phyloP scores from a whole-genome alignment of 345 rosid species.

The Syzygium oleosum region DNA sequence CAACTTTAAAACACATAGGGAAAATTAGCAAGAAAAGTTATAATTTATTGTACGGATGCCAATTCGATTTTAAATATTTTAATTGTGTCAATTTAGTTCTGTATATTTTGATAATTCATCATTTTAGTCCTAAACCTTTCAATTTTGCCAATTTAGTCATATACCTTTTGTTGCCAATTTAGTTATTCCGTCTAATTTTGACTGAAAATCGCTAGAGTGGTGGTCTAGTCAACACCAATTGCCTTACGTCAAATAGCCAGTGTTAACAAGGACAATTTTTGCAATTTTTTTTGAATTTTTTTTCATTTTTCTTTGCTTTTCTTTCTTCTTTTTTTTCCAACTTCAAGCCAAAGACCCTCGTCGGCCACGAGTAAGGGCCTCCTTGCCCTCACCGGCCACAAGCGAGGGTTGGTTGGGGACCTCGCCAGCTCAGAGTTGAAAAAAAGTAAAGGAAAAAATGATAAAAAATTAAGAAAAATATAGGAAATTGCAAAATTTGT shows the following conservation, averaged over 20 bases:
- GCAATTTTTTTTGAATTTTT: not conserved
- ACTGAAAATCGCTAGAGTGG: rapidly evolving
- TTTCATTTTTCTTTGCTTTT: not conserved
- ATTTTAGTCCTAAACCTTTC: rapidly evolving
- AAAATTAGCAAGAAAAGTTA: not conserved
- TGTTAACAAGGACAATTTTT: rapidly evolving
- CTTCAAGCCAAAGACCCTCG: rapidly evolving
- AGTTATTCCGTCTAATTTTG: not conserved
- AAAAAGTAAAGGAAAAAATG: not conserved
- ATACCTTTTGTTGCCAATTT: too few species aligned
- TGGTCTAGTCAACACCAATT: rapidly evolving
- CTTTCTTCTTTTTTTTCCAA: not conserved
- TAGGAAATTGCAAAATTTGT: not conserved
- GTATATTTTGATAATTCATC: rapidly evolving
- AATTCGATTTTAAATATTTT: rapidly evolving
- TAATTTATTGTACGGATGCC: rapidly evolving
- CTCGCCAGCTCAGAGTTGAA: rapidly evolving
- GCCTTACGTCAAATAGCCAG: too few species aligned
- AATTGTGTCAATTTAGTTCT: rapidly evolving
- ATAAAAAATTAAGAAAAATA: not conserved
- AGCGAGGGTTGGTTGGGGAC: rapidly evolving
- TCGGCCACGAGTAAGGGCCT: not conserved
- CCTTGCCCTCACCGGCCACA: rapidly evolving
- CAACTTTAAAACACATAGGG: not conserved
- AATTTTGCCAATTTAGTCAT: not conserved